Percentiles rank a stretch among this genome's conserved stretches.
phyloP scores from a whole-genome alignment of 1,284 basidiomycete species.

The Ceratobasidium sp. region DNA sequence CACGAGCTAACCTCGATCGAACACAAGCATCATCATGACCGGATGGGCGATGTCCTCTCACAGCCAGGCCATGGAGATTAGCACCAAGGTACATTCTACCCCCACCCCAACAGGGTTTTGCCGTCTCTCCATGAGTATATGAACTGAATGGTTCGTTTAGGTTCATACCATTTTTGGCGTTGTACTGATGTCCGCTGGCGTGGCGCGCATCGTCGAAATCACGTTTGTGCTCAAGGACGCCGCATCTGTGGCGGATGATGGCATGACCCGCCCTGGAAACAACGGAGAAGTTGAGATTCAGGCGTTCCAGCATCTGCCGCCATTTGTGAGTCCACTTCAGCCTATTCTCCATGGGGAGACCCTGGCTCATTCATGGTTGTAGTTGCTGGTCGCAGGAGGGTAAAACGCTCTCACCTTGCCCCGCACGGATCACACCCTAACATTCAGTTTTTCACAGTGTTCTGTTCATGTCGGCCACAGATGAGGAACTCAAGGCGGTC shows the following conservation, averaged over 20 bases:
- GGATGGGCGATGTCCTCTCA: slow-evolving; percentile 97
- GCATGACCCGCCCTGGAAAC: slow-evolving; percentile 43
- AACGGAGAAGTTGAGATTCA: slow-evolving; percentile 52
- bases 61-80: slow-evolving; percentile 84
- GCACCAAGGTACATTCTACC: slow-evolving; percentile 69
- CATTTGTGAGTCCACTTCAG: slow-evolving; percentile 74
- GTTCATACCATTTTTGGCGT: slow-evolving; percentile 88
- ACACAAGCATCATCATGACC: slow-evolving; percentile 82
- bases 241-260: slow-evolving; percentile 49
- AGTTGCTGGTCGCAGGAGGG: slow-evolving; percentile 77
- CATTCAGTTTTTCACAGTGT: slow-evolving; percentile 59
- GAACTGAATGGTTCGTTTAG: slow-evolving; percentile 55
- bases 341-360: slow-evolving; percentile 21
- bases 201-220: slow-evolving; percentile 85
- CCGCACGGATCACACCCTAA: neutral
- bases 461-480: slow-evolving; percentile 90
- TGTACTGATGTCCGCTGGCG: slow-evolving; percentile 86
- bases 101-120: neutral
- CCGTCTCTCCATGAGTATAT: slow-evolving; percentile 42
- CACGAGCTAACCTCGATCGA: slow-evolving; percentile 34
- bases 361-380: slow-evolving; percentile 32
- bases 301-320: slow-evolving; percentile 85
- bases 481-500: slow-evolving; percentile 82
- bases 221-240: slow-evolving; percentile 71
- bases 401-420: slow-evolving; percentile 49